These are phyloP conservation scores for Termitomyces sp. DNA, from an alignment of 768 basidiomycete species.

Conservation along the genomic window DNA sequence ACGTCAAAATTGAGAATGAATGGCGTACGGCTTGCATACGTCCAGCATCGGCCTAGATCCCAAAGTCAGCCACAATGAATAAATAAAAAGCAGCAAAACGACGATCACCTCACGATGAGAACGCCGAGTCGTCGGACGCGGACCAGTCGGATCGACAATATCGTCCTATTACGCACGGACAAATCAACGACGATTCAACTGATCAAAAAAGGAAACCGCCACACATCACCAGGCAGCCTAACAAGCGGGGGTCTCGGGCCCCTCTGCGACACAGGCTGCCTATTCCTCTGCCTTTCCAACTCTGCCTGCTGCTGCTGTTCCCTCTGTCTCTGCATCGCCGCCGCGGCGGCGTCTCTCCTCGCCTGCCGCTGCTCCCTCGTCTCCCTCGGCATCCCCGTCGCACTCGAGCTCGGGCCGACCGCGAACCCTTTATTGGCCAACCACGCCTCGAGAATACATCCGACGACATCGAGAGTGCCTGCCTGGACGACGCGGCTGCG, in stretches of 20 bases:
- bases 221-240: not conserved
- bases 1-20: not conserved
- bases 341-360: constrained; percentile 43
- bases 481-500: constrained; percentile 91
- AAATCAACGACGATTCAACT: not conserved
- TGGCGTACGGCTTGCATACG: not conserved
- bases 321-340: constrained; percentile 49
- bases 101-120: not conserved
- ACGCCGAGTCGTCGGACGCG: not conserved
- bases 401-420: constrained; percentile 75
- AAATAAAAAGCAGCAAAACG: no score
- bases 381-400: constrained; percentile 71
- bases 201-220: not conserved
- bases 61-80: not conserved
- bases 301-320: constrained; percentile 57
- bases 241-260: not conserved
- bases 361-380: constrained; percentile 70
- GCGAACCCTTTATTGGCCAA: constrained; percentile 84
- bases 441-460: constrained; percentile 93
- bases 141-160: not conserved
- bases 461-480: constrained; percentile 89
- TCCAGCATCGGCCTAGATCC: not conserved
- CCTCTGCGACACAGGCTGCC: constrained; percentile 12
- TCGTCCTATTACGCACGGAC: not conserved
- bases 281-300: constrained; percentile 47